Evolutionary conservation across 2,329 filamentous ascomycete genomes (phyloP), one percentile per base, ranked within the genome.

Genomic region (Plenodomus tracheiphilus): DNA sequence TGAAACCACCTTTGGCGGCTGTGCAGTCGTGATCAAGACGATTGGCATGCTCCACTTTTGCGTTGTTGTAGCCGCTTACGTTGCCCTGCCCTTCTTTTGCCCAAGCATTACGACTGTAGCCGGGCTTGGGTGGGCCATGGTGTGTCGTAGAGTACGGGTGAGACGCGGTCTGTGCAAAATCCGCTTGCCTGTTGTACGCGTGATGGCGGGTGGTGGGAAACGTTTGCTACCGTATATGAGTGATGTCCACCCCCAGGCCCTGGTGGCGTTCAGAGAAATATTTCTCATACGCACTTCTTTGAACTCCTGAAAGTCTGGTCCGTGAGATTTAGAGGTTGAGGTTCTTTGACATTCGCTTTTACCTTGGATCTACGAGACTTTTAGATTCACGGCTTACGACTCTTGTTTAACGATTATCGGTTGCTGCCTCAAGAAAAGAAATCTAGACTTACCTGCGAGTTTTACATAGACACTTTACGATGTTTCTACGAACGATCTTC

Each of bases 401-500:
- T 45, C 47, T 20, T 21, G 17, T 41, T 39, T 52, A 40, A 47
- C 47, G 30, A 40, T 34, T 13, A 49, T 40, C 13, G 43, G 11
- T 19, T 42, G 19, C 22, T 20, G 46, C 30, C 39, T 55, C 15
- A 42, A 11, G 8, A 7, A 17, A 25, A 21, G 6, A 19, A 10
- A 36, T 18, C 34, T 36, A 30, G 44, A 20, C 35, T 41, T 20
- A 42, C 15, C 35, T 51, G 32, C 39, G 36, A 25, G 10, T 6
- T 10, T 25, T 10, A 25, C 22, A 25, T 25, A 25, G 4, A 32
- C 28, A 15, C 15, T 32, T 15, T 59, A 65, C 32, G 15, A 72
- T 72, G 69, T 66, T 69, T 41, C 53, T 64, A 43, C 54, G 49
- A 59, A 64, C 39, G 39, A 35, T 69, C 16, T 47, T 71, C 32